phyloP scores from a whole-genome alignment of 345 rosid genomes.

The Pseudoturritis turrita region DNA sequence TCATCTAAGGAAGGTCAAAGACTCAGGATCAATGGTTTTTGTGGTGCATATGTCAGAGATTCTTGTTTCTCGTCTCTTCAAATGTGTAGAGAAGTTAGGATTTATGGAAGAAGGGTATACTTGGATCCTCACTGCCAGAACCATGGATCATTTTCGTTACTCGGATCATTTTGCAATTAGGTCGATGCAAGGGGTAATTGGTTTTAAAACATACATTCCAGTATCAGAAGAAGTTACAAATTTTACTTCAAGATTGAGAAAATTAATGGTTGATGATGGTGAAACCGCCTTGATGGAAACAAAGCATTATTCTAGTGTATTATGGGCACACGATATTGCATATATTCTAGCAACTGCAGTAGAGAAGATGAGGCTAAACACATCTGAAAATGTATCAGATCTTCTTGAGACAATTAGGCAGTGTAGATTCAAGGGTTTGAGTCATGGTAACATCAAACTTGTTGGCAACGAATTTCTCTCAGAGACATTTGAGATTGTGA shows the following conservation, averaged over 20 bases:
- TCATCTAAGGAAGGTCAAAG: conserved; percentile 10
- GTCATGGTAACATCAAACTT: conserved; percentile 28
- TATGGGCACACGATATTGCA: conserved; percentile 21
- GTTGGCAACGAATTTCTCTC: conserved; percentile 1
- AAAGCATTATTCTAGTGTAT: background rate
- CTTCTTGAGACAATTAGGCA: conserved; percentile 17
- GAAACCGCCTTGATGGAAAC: background rate
- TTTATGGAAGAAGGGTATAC: conserved; percentile 30
- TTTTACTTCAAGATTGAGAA: conserved; percentile 25
- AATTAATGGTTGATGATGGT: background rate
- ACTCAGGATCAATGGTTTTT: background rate
- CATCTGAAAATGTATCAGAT: background rate
- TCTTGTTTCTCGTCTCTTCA: conserved; percentile 20
- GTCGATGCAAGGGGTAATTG: conserved; percentile 32
- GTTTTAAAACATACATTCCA: conserved; percentile 24
- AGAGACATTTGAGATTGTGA: conserved; percentile 26
- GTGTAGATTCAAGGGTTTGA: conserved; percentile 16
- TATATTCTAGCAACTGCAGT: conserved; percentile 25
- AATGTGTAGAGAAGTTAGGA: conserved; percentile 13
- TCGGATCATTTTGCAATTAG: background rate
- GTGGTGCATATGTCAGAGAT: conserved; percentile 29
- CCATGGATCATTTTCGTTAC: conserved; percentile 10
- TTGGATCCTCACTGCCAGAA: conserved; percentile 32
- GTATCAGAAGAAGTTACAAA: conserved; percentile 1
- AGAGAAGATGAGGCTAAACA: background rate